Percentiles rank a stretch among this genome's conserved stretches.
These are phyloP conservation scores for Silene uniflora DNA, from an alignment of 148 eudicot genomes.

Conservation along the genomic window DNA sequence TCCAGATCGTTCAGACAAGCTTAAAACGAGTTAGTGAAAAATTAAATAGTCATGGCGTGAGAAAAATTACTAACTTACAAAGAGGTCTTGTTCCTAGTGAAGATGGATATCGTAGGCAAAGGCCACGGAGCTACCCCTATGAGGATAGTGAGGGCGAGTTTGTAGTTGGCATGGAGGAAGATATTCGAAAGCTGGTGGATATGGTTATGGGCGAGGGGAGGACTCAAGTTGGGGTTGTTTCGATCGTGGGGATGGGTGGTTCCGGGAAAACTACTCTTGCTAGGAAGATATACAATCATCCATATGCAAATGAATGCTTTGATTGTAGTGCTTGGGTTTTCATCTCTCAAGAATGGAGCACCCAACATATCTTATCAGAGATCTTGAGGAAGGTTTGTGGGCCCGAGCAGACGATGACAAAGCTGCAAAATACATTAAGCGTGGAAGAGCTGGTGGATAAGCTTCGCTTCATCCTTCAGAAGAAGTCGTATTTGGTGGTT, in stretches of 20 bases:
- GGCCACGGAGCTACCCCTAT: constrained; percentile 9
- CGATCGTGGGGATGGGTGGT: constrained; percentile 22
- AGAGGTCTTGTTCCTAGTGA: not conserved
- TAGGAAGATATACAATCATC: constrained; percentile 23
- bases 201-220: not conserved
- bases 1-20: not conserved
- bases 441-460: constrained; percentile 24
- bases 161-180: constrained; percentile 14
- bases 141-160: constrained; percentile 8
- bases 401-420: not conserved
- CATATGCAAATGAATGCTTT: constrained; percentile 13
- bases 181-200: not conserved
- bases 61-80: not conserved
- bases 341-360: constrained; percentile 28
- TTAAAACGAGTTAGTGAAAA: not conserved
- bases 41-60: constrained; percentile 10
- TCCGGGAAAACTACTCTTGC: constrained; percentile 28
- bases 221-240: not conserved
- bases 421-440: not conserved
- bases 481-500: constrained; percentile 27
- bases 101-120: not conserved
- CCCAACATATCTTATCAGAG: constrained; percentile 19
- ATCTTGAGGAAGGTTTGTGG: constrained; percentile 23
- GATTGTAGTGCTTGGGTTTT: constrained; percentile 20
- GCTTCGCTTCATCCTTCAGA: constrained; percentile 10